A percentile compares a stretch with the other conserved stretches of the same genome.
Evolutionary conservation across 1,284 basidiomycete genomes (phyloP).

Genomic region (Leccinum subfulvum): DNA sequence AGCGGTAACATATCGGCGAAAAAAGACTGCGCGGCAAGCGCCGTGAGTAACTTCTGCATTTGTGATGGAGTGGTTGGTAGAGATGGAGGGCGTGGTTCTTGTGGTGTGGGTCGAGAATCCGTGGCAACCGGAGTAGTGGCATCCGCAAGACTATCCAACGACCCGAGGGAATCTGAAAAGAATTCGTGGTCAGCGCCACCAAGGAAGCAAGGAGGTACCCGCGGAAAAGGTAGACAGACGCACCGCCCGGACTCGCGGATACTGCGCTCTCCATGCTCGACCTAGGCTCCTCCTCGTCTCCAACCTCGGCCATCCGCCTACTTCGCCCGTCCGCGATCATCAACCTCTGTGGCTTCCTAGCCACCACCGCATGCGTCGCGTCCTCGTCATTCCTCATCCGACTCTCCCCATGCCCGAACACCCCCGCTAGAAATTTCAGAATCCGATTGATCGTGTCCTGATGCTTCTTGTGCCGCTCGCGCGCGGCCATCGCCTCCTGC

Average conservation of each 20-base stretch:
- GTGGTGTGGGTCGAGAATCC: conserved; percentile 13
- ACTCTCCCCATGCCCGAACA: conserved; percentile 70
- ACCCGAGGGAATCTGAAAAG: conserved; percentile 29
- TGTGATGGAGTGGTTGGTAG: conserved; percentile 64
- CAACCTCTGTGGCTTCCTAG: conserved; percentile 52
- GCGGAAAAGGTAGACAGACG: conserved; percentile 1
- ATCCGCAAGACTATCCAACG: conserved; percentile 31
- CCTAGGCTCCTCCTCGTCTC: conserved; percentile 37
- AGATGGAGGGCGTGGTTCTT: conserved; percentile 24
- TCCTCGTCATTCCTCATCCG: conserved; percentile 45
- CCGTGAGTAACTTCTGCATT: conserved; percentile 68
- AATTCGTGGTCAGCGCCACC: background rate
- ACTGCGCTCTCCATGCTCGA: conserved; percentile 27
- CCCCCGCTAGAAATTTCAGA: conserved; percentile 89
- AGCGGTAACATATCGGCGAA: conserved; percentile 24
- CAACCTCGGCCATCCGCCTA: conserved; percentile 38
- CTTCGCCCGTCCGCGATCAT: conserved; percentile 61
- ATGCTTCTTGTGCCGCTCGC: conserved; percentile 84
- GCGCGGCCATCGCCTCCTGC: conserved; percentile 84
- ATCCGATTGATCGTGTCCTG: conserved; percentile 98
- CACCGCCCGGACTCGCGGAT: conserved; percentile 24
- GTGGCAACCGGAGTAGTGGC: conserved; percentile 13
- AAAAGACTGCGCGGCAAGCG: conserved; percentile 37
- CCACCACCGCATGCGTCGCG: conserved; percentile 46
- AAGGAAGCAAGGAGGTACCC: background rate